Evolutionary conservation across 2,329 filamentous ascomycete genomes (phyloP).

Genomic region (Colletotrichum sp.): DNA sequence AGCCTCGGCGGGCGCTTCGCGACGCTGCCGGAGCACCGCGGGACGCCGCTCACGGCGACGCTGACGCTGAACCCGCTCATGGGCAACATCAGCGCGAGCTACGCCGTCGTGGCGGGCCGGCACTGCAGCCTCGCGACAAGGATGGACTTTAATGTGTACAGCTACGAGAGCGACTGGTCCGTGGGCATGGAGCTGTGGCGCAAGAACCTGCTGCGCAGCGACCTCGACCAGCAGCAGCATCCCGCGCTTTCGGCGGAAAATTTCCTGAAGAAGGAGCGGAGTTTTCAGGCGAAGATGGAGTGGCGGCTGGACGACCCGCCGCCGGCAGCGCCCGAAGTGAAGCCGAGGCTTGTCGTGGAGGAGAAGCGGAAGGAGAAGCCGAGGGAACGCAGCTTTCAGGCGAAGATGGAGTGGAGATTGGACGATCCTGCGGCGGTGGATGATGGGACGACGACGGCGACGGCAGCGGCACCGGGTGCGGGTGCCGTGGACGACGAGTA

Average conservation of each 20-base stretch:
- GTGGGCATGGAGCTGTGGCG: constrained; percentile 95
- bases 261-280: constrained; percentile 39
- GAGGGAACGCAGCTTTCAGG: constrained; percentile 53
- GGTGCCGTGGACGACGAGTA: constrained; percentile 64
- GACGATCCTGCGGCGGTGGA: constrained; percentile 37
- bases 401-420: constrained; percentile 57
- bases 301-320: constrained; percentile 49
- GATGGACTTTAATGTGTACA: constrained; percentile 98
- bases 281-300: constrained; percentile 54
- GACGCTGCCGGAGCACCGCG: constrained; percentile 79
- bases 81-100: constrained; percentile 89
- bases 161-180: constrained; percentile 93
- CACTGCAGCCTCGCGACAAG: constrained; percentile 86
- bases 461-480: constrained; percentile 26
- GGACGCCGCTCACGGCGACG: constrained; percentile 92
- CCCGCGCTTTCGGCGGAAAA: constrained; percentile 20
- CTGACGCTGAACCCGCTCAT: constrained; percentile 93
- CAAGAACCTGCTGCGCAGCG: constrained; percentile 43
- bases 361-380: constrained; percentile 7
- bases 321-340: not conserved
- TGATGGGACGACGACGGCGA: constrained; percentile 22
- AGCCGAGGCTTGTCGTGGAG: not conserved
- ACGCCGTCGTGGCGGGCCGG: constrained; percentile 85
- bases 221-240: not conserved
- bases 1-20: constrained; percentile 89